Evolutionary conservation across 2,329 filamentous ascomycete species (phyloP).

Genomic region (Lasiodiplodia sp.): DNA sequence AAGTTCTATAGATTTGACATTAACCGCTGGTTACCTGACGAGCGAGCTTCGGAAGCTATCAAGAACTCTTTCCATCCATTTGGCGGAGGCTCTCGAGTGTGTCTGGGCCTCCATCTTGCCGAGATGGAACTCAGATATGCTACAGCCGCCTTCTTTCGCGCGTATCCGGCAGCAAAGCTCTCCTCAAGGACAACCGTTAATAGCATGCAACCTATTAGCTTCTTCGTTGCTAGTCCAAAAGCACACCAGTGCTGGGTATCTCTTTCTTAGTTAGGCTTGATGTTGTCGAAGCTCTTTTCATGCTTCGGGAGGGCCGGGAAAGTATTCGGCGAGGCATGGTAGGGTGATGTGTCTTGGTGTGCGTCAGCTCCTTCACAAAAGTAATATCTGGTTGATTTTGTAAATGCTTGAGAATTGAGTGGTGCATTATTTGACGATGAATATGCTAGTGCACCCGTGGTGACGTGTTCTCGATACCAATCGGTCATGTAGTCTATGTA

Average conservation of each 20-base stretch:
- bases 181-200: slow-evolving; percentile 41
- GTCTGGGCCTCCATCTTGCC: slow-evolving; percentile 73
- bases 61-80: slow-evolving; percentile 71
- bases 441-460: no score
- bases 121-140: slow-evolving; percentile 63
- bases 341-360: no score
- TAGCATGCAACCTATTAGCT: slow-evolving; percentile 53
- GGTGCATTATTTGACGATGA: no score
- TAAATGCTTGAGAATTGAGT: no score
- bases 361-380: no score
- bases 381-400: no score
- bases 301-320: no score
- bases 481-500: no score
- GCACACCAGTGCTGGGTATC: slow-evolving; percentile 45
- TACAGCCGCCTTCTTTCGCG: slow-evolving; percentile 60
- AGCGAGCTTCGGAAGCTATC: slow-evolving; percentile 37
- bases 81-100: slow-evolving; percentile 72
- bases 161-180: slow-evolving; percentile 46
- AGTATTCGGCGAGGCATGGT: no score
- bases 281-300: no score
- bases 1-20: slow-evolving; percentile 42
- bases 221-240: slow-evolving; percentile 53
- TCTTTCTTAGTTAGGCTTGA: no score
- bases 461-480: no score
- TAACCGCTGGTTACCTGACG: slow-evolving; percentile 38